Base-by-base conservation (phyloP, 352 stramenopile genomes). In the Globisporangium radiosum region DNA sequence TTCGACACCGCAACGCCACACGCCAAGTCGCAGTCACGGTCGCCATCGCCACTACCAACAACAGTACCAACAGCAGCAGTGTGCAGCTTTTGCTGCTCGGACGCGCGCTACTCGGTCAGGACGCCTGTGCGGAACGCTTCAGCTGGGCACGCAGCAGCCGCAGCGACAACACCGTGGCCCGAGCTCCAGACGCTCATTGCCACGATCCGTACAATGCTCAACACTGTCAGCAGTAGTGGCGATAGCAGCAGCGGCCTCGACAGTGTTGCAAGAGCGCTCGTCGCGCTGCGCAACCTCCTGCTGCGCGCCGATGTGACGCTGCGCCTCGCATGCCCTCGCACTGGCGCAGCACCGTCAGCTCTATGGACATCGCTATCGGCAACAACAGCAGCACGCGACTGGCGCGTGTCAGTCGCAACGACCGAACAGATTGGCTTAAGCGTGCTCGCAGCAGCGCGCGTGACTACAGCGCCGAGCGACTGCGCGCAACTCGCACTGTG, bases 401-500 rank as follows among this genome's bases (percentile, higher is more conserved):
- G n/a, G 0, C 40, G 33, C 9, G 45, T 15, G 43, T 47, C 13
- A 47, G 43, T 17, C 43, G 43, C 10, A 15, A 33, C n/a, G 45
- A 50, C 6, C 25, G 42, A 58, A 17, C 60, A 66, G 14, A 53
- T 62, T 4, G 39, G 54, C 17, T 33, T 33, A 1, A 3, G 25
- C 2, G 25, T 33, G 2, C 25, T 33, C 25, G 25, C 25, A 33
- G 25, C 25, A 33, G 44, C n/a, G 44, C 49, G 47, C 39, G 48
- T 42, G 3, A 7, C 48, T 17, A 38, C 19, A 5, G 40, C 44
- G 13, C 39, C 9, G 52, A 33, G 25, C 25, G 25, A 33, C 25
- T 33, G 25, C 25, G 25, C 25, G 1, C 25, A 33, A 25, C 42
- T 36, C 33, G 44, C 14, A 9, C 63, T 80, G 51, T 81, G 74